Evolutionary conservation across 306 rosid species (phyloP).

Genomic region (Trifolium fragiferum): DNA sequence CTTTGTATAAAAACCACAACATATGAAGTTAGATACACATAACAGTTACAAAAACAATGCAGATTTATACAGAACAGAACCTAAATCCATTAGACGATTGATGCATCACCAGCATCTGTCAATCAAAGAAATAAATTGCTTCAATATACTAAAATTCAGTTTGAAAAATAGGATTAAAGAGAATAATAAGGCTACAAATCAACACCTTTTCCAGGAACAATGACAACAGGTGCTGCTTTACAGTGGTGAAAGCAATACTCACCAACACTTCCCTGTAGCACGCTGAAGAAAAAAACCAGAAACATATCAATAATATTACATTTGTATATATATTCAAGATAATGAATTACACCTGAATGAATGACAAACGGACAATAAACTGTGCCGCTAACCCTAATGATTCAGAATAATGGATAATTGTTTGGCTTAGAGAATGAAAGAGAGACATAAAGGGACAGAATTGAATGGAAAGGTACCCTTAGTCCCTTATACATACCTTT

Average conservation of each 20-base stretch:
- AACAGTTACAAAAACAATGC: conserved; percentile 17
- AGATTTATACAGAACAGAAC: conserved; percentile 26
- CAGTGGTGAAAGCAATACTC: conserved; percentile 79
- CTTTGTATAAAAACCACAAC: conserved; percentile 1
- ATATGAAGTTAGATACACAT: conserved; percentile 2
- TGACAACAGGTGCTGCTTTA: conserved; percentile 79
- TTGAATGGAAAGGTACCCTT: background rate
- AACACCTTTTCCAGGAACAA: conserved; percentile 85
- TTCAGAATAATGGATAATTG: conserved; percentile 16
- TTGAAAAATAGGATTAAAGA: background rate
- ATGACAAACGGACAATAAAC: too few relatives aligned
- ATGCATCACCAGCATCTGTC: conserved; percentile 70
- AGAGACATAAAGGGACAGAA: background rate
- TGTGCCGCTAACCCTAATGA: background rate
- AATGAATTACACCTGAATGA: too few relatives aligned
- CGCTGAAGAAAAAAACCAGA: conserved; percentile 55
- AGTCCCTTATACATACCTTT: conserved; percentile 46
- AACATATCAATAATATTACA: background rate
- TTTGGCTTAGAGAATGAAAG: background rate
- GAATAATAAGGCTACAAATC: background rate
- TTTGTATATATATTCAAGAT: too few relatives aligned
- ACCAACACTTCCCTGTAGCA: conserved; percentile 85
- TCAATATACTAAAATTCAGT: background rate
- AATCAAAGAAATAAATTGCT: conserved; percentile 32
- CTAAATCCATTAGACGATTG: conserved; percentile 47